Evolutionary conservation across 805 yeast genomes (phyloP).

Genomic region (Starmerella tilneyi): DNA sequence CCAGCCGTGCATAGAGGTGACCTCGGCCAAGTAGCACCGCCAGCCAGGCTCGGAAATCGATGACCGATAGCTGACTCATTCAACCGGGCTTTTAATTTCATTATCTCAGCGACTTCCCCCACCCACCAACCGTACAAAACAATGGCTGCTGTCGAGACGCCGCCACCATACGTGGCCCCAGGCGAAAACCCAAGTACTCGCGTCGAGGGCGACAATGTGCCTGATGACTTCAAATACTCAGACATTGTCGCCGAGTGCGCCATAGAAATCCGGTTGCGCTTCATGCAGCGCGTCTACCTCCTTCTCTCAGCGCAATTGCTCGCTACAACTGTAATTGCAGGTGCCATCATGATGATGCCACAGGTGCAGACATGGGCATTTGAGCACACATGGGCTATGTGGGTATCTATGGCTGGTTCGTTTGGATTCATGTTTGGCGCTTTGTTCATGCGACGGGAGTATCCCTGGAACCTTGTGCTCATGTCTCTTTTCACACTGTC

Average conservation of each 20-base stretch:
- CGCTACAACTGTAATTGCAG: slow-evolving; percentile 50
- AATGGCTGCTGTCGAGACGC: slow-evolving; percentile 5
- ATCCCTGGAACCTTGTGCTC: slow-evolving; percentile 55
- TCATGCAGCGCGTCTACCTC: slow-evolving; percentile 69
- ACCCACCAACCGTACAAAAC: background rate
- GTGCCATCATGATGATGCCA: slow-evolving; percentile 38
- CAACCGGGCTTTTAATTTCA: no score
- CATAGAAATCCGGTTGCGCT: slow-evolving; percentile 61
- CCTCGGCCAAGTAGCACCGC: no score
- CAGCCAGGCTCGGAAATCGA: no score
- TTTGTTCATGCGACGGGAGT: slow-evolving; percentile 49
- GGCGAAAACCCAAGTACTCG: slow-evolving; percentile 18
- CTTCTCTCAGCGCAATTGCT: slow-evolving; percentile 56
- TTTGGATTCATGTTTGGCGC: slow-evolving; percentile 58
- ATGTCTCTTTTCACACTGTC: slow-evolving; percentile 59
- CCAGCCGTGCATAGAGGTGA: no score
- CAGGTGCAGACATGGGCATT: slow-evolving; percentile 46
- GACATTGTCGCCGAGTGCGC: slow-evolving; percentile 71
- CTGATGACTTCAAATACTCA: slow-evolving; percentile 70
- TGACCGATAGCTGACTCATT: no score
- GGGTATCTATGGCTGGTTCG: slow-evolving; percentile 48
- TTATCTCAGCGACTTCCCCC: no score
- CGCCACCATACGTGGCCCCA: slow-evolving; percentile 18
- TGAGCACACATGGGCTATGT: slow-evolving; percentile 47
- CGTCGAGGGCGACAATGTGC: slow-evolving; percentile 24